These are phyloP conservation scores for Lignosus rhinocerotis DNA, from an alignment of 1,284 basidiomycete genomes.

Conservation along the genomic window DNA sequence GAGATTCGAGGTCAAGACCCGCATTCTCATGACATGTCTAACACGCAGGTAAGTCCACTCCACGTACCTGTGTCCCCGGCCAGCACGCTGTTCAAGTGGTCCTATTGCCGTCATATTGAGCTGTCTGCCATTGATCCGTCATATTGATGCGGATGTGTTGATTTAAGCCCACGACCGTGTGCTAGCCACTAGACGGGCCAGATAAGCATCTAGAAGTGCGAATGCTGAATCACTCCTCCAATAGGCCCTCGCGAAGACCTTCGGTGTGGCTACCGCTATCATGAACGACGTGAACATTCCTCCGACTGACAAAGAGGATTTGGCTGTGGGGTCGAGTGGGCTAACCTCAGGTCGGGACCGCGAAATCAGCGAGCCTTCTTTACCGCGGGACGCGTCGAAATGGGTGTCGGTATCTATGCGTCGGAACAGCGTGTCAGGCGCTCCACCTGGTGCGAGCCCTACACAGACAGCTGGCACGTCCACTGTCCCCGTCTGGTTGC, in stretches of 20 bases:
- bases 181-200: too few relatives aligned
- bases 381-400: slow-evolving; percentile 58
- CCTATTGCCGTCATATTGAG: neutral
- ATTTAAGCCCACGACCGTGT: too few relatives aligned
- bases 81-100: neutral
- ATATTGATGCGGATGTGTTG: neutral
- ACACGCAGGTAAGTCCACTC: slow-evolving; percentile 48
- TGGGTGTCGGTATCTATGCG: slow-evolving; percentile 58
- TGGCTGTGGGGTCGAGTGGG: slow-evolving; percentile 71
- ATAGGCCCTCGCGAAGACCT: slow-evolving; percentile 71
- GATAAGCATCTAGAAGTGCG: too few relatives aligned
- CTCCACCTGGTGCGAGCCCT: slow-evolving; percentile 21
- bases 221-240: too few relatives aligned
- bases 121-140: neutral
- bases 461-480: slow-evolving; percentile 34
- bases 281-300: slow-evolving; percentile 60
- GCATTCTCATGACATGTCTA: slow-evolving; percentile 73
- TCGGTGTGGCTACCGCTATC: slow-evolving; percentile 72
- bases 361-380: slow-evolving; percentile 50
- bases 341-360: slow-evolving; percentile 69
- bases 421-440: slow-evolving; percentile 38
- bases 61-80: neutral
- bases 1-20: slow-evolving; percentile 75
- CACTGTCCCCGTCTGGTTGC: slow-evolving; percentile 54
- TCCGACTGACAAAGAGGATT: slow-evolving; percentile 64